Percentiles rank a stretch among this genome's conserved stretches.
Conservation (phyloP, 2,329 filamentous ascomycete genomes). For the Emericellopsis cladophorae region DNA sequence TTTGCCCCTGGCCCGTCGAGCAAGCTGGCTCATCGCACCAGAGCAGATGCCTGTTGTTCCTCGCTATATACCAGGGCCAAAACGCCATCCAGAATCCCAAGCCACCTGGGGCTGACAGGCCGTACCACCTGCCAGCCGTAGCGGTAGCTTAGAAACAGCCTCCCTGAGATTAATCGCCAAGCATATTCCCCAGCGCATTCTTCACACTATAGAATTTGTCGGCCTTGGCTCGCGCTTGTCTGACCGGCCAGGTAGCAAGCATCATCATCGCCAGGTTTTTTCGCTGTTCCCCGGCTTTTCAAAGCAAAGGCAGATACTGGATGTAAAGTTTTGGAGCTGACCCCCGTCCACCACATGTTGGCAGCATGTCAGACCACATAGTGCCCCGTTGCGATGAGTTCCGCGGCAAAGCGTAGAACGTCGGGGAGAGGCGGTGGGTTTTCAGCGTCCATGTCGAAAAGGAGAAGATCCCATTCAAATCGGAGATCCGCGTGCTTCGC, state of each 20-base stretch:
- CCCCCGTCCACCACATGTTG: neutral
- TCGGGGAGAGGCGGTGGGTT: neutral
- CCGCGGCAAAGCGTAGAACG: neutral
- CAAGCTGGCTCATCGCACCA: neutral
- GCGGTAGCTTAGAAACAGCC: neutral
- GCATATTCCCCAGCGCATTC: neutral
- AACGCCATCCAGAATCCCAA: neutral
- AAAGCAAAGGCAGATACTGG: neutral
- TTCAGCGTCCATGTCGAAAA: neutral
- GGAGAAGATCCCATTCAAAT: neutral
- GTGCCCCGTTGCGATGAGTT: neutral
- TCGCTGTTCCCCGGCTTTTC: neutral
- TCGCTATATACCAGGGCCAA: neutral
- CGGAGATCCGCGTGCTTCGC: neutral
- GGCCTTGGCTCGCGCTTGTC: neutral
- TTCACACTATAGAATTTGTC: neutral
- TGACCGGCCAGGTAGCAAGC: neutral
- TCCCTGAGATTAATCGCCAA: neutral
- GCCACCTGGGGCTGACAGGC: neutral
- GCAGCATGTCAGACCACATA: neutral
- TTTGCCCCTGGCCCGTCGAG: neutral
- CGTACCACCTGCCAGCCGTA: neutral
- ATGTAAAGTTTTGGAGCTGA: neutral
- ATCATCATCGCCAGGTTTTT: neutral
- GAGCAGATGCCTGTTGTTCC: neutral